Percentiles rank a stretch among this genome's conserved stretches.
phyloP scores from a whole-genome alignment of 495 filamentous ascomycete genomes.

The Xylaria acuta region DNA sequence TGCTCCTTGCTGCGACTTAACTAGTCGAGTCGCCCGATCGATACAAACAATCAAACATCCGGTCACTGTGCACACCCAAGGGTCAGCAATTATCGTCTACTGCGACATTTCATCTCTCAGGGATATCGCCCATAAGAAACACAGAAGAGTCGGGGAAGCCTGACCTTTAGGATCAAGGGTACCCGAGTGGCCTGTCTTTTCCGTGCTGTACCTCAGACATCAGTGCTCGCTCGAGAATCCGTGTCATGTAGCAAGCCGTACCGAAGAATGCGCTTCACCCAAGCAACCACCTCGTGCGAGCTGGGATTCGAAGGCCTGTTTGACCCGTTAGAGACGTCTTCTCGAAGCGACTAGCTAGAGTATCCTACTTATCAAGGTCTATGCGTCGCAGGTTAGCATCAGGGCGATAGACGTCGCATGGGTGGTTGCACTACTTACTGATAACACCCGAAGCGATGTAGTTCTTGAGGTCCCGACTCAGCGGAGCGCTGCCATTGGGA shows the following conservation, averaged over 20 bases:
- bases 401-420: no score
- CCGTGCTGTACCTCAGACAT: conserved; percentile 63
- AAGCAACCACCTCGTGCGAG: conserved; percentile 97
- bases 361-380: conserved; percentile 76
- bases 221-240: conserved; percentile 26
- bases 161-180: conserved; percentile 77
- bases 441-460: conserved; percentile 97
- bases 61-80: conserved; percentile 43
- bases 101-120: no score
- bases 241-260: conserved; percentile 43
- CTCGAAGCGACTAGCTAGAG: not conserved
- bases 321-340: conserved; percentile 14
- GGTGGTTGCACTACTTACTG: conserved; percentile 49
- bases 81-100: conserved; percentile 4
- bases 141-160: not conserved
- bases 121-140: not conserved
- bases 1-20: conserved; percentile 97
- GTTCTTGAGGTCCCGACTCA: conserved; percentile 90
- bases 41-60: conserved; percentile 96
- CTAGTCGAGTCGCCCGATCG: conserved; percentile 92
- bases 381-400: conserved; percentile 16
- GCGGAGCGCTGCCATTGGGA: conserved; percentile 81
- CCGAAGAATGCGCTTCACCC: conserved; percentile 97
- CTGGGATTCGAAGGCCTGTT: conserved; percentile 85
- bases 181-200: conserved; percentile 97